These are phyloP conservation scores for Przewalskia tangutica DNA, from an alignment of 257 asterid genomes.

Conservation along the genomic window DNA sequence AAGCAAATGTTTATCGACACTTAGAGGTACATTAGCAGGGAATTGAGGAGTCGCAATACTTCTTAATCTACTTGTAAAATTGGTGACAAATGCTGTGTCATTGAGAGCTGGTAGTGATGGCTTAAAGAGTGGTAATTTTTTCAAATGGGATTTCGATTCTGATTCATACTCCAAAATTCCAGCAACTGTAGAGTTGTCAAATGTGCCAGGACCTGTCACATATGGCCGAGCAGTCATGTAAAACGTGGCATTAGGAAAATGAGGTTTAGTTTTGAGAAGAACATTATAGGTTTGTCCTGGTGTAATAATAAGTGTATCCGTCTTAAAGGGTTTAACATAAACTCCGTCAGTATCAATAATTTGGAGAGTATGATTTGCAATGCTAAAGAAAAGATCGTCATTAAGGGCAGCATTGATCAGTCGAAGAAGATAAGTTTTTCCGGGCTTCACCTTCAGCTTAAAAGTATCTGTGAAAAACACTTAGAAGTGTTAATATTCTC, in stretches of 20 bases:
- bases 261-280: slow-evolving; percentile 32
- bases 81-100: slow-evolving; percentile 37
- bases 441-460: slow-evolving; percentile 40
- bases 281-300: slow-evolving; percentile 57
- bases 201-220: slow-evolving; percentile 43
- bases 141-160: slow-evolving; percentile 11
- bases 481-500: background rate
- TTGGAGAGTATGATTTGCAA: slow-evolving; percentile 43
- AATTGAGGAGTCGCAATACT: slow-evolving; percentile 35
- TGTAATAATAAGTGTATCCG: slow-evolving; percentile 31
- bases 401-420: slow-evolving; percentile 59
- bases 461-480: slow-evolving; percentile 29
- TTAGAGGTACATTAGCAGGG: slow-evolving; percentile 51
- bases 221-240: slow-evolving; percentile 48
- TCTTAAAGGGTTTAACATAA: slow-evolving; percentile 41
- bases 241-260: slow-evolving; percentile 31
- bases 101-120: slow-evolving; percentile 41
- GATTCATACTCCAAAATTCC: slow-evolving; percentile 40
- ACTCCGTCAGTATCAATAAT: slow-evolving; percentile 43
- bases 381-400: slow-evolving; percentile 47
- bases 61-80: slow-evolving; percentile 23
- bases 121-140: slow-evolving; percentile 24
- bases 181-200: slow-evolving; percentile 47
- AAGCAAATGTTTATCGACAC: slow-evolving; percentile 22
- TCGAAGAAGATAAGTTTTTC: slow-evolving; percentile 56